Base-by-base conservation (phyloP, 208 protist species). In the Borovskyia barvae region DNA sequence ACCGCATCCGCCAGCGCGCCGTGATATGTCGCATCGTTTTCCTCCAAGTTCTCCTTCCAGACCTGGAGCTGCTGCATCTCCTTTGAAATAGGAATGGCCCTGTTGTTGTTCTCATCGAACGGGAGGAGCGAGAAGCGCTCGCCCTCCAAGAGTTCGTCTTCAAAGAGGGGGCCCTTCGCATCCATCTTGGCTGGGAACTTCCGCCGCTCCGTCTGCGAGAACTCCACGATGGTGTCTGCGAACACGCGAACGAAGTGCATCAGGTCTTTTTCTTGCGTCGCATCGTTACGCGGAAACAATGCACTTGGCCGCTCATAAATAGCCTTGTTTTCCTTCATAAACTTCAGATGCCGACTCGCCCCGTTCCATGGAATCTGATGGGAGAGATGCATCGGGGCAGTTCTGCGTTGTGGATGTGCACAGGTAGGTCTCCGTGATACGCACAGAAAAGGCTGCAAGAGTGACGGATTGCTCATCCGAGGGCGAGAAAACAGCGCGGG, bases 381-480 rank as follows among this genome's bases (percentile, higher is more conserved):
- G 2, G 30, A 50, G 8, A 50, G 40, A 25, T 58, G 48, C 60
- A 50, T 66, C 17, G n/a, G n/a, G n/a, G n/a, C n/a, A n/a, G n/a
- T n/a, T n/a, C n/a, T n/a, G n/a, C n/a, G n/a, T n/a, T n/a, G n/a
- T n/a, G n/a, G n/a, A n/a, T n/a, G n/a, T n/a, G n/a, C n/a, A n/a
- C n/a, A n/a, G n/a, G n/a, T n/a, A n/a, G n/a, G n/a, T n/a, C n/a
- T n/a, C n/a, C n/a, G n/a, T n/a, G n/a, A n/a, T n/a, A n/a, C n/a
- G n/a, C n/a, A n/a, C n/a, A n/a, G n/a, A n/a, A n/a, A n/a, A n/a
- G n/a, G n/a, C n/a, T n/a, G n/a, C n/a, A n/a, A n/a, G n/a, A n/a
- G n/a, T n/a, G n/a, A n/a, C n/a, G n/a, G n/a, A n/a, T n/a, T n/a
- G n/a, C n/a, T n/a, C n/a, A n/a, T n/a, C n/a, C n/a, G n/a, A n/a